Base-by-base conservation (phyloP, 176 grass and related monocot species). In the Pontederia crassipes region DNA sequence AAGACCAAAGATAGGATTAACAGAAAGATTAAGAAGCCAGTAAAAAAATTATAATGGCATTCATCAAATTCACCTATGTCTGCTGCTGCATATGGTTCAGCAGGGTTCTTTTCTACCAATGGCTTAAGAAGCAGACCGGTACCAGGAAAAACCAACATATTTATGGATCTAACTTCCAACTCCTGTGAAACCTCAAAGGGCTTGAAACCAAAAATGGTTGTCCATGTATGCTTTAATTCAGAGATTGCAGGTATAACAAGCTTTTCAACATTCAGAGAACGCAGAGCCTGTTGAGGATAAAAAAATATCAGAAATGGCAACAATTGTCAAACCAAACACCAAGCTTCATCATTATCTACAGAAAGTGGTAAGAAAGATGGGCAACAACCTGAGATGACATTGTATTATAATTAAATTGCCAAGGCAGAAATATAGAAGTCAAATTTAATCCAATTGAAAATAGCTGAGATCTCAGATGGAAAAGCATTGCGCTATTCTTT, bases 181-280 rank as follows among this genome's bases (percentile, higher is more conserved):
- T 82, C 78, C 15, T 83, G 28, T 71, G 79, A 80, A 67, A 47
- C 82, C 68, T 92, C 84, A 12, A 98, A 88, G 55, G 79, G 74
- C 58, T 72, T 76, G 72, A 98, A 98, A 58, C 87, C 93, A 76
- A 98, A 98, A 54, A 80, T 81, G 55, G 68, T 81, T 54, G 72
- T 89, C 93, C 93, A 98, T 61, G 84, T 98, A 64, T 83, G 84
- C 58, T 88, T 81, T 64, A 98, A 77, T 82, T 98, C 93, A 56
- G 66, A 53, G 53, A 92, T 92, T 55, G 93, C 93, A 74, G 88
- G 88, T 80, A 98, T 98, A n/a, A 98, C 68, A 72, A 98, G 54
- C 69, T 77, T 98, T 68, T 98, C 84, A 50, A 98, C 76, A 71
- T 89, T 80, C 65, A 98, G 93, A 69, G 84, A 98, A 15, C 68